Evolutionary conservation across 202 grass and related monocot genomes (phyloP).

Genomic region (Carex arenaria): DNA sequence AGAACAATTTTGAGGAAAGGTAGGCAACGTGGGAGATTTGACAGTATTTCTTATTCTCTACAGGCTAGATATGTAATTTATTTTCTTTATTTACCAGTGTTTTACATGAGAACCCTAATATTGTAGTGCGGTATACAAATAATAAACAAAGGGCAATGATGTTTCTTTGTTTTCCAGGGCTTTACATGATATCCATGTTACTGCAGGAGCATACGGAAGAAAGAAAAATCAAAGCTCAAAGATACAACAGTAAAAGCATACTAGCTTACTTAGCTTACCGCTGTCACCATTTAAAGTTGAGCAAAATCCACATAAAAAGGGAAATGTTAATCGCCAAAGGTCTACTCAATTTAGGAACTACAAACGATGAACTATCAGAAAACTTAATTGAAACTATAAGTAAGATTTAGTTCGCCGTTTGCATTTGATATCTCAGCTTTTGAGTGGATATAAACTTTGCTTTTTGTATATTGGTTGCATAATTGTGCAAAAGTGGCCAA

Average conservation of each 20-base stretch:
- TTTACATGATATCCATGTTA: background rate
- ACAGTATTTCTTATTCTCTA: background rate
- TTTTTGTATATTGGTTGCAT: background rate
- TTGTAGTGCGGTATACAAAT: background rate
- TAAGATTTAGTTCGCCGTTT: background rate
- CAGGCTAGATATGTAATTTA: background rate
- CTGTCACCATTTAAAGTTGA: background rate
- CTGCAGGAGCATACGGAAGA: background rate
- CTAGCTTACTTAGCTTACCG: conserved; percentile 14
- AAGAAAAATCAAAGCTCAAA: background rate
- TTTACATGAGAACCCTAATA: background rate
- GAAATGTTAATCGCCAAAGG: background rate
- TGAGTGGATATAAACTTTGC: background rate
- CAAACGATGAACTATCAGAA: background rate
- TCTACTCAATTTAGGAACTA: background rate
- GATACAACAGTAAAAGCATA: background rate
- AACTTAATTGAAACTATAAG: background rate
- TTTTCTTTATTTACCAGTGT: background rate
- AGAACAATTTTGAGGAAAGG: background rate
- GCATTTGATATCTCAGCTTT: background rate
- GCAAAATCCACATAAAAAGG: background rate
- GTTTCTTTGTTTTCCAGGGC: background rate
- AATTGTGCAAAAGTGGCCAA: background rate
- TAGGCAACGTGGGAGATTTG: background rate
- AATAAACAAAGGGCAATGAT: background rate